A percentile compares a stretch with the other conserved stretches of the same genome.
phyloP scores from a whole-genome alignment of 2,329 filamentous ascomycete genomes.

The Arthrobotrys megalospora region DNA sequence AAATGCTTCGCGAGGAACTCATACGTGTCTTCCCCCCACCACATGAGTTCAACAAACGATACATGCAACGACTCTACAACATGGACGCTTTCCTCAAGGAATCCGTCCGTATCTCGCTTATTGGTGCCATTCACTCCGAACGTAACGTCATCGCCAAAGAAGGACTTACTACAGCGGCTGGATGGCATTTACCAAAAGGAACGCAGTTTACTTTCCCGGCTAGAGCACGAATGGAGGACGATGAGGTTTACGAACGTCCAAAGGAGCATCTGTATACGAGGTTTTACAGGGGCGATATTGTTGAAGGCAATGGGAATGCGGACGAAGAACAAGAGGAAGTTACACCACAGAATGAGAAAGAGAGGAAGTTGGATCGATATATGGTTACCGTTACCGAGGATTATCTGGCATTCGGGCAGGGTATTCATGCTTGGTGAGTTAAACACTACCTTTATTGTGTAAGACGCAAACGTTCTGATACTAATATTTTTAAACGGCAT shows the following conservation, averaged over 20 bases:
- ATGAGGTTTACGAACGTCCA: conserved; percentile 46
- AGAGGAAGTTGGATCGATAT: conserved; percentile 54
- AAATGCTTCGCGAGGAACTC: conserved; percentile 56
- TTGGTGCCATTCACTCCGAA: conserved; percentile 44
- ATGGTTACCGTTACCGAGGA: conserved; percentile 60
- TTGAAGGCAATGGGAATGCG: background rate
- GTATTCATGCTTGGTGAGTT: conserved; percentile 52
- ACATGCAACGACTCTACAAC: conserved; percentile 56
- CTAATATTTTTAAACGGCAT: background rate
- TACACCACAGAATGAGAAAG: conserved; percentile 32
- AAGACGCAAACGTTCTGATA: background rate
- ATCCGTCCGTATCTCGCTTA: conserved; percentile 34
- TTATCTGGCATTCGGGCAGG: conserved; percentile 49
- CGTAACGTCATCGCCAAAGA: conserved; percentile 41
- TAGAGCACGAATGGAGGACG: conserved; percentile 19
- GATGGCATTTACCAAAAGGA: conserved; percentile 37
- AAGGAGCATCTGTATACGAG: conserved; percentile 45
- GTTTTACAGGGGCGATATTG: conserved; percentile 50
- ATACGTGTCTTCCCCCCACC: conserved; percentile 56
- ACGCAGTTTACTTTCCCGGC: conserved; percentile 42
- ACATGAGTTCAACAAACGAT: conserved; percentile 57
- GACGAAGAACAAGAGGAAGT: conserved; percentile 36
- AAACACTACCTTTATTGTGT: too few species aligned
- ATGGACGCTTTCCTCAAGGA: conserved; percentile 59
- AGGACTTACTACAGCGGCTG: conserved; percentile 37